Evolutionary conservation across 495 filamentous ascomycete species (phyloP), one percentile per base, ranked within the genome.

Genomic region (Immersiella caudata): DNA sequence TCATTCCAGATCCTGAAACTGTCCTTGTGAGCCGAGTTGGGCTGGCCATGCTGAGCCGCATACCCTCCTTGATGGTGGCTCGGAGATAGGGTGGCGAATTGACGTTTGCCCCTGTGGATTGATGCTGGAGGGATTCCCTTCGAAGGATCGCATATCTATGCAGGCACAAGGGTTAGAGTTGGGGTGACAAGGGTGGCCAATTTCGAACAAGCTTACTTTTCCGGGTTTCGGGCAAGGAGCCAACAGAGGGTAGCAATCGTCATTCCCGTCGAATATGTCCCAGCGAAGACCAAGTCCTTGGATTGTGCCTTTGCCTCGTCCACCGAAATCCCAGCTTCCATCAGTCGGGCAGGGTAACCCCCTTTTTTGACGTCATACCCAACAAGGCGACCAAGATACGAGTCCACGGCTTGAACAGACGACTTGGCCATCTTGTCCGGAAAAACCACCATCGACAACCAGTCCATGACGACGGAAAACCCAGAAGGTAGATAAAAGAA

Each of bases 1-100:
- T 20, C 7, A 65, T 22, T 18, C 62, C 50, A n/a, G 6, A 7
- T 25, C 14, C 12, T 9, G 21, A 14, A 24, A 65, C 49, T 20
- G 56, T 56, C 5, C 62, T 46, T 20, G 62, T 46, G 6, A 65
- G 50, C 21, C 62, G 16, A 25, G 62, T 25, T 33, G 62, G 62
- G 62, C 46, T 65, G 46, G 62, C 14, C 49, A 52, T 65, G 50
- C 36, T 52, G 6, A 65, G 62, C 8, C 62, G 62, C 18, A 65
- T 46, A 56, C 62, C 46, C 56, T 65, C 62, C 62, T 65, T 65
- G 16, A 56, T 21, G 50, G 56, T 25, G 5, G 36, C 49, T 18
- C 22, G 24, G 46, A 65, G 62, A 56, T 65, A 65, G 20, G 62
- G 62, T 8, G 54, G 20, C 6, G 16, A 50, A 14, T 65, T 26